Evolutionary conservation across 768 basidiomycete species (phyloP), one percentile per base, ranked within the genome.

Genomic region (Tricholoma hemisulphureum): DNA sequence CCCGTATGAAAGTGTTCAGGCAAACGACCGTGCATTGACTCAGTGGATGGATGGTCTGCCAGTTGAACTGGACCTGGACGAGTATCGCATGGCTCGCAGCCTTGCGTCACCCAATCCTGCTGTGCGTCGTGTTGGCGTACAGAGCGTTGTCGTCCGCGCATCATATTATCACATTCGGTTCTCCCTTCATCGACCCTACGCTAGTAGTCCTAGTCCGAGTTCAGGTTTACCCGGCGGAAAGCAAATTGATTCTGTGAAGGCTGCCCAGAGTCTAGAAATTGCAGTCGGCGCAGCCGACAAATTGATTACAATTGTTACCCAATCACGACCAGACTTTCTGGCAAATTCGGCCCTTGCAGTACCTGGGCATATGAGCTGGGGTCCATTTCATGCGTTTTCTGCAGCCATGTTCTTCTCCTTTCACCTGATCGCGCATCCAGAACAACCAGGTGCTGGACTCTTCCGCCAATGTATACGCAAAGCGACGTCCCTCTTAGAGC

Each of bases 341-440:
- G 82, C 83, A 34, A 89, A 85, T 54, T 80, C 83, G 13, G 80
- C 86, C 16, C 73, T 86, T 58, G 83, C 87, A 8, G 87, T 91
- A 7, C 89, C 89, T 31, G 89, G 88, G 2, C 91, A 93, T 71
- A 86, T 93, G 82, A 85, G 84, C 63, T 91, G 89, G 86, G 87
- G 86, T 4, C 88, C 90, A 0, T 89, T 88, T 74, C 90, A 93
- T 66, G 84, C 87, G 63, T 93, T 93, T 76, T 87, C 87, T 49
- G 89, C 91, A 18, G 89, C 89, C 50, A 91, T 93, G 86, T 93
- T 93, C 74, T 91, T 93, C 80, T 88, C 89, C n/a, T 92, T 92
- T 74, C 90, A 93, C 65, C 80, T 93, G 50, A 87, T 92, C 64
- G 82, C 86, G 32, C 86, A 89, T 64, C 87, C 89, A 51, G 88